phyloP scores from a whole-genome alignment of 768 basidiomycete genomes.

The Psilocybe cubensis region DNA sequence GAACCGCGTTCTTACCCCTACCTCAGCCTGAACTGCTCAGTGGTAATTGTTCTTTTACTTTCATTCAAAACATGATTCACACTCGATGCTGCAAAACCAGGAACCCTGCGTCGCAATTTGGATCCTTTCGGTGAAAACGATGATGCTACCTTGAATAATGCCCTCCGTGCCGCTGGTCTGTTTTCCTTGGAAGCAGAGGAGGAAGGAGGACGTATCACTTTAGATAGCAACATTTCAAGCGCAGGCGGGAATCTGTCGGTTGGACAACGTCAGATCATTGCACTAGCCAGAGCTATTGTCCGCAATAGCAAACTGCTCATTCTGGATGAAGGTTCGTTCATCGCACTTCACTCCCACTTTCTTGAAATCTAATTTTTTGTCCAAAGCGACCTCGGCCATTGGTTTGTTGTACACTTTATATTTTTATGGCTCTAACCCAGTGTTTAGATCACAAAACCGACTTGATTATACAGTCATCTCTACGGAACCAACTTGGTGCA shows the following conservation, averaged over 20 bases:
- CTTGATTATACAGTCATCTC: constrained; percentile 67
- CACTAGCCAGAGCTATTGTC: constrained; percentile 11
- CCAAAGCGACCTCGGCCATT: constrained; percentile 44
- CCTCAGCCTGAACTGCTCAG: constrained; percentile 49
- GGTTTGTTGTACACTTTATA: constrained; percentile 53
- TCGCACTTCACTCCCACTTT: too few relatives aligned
- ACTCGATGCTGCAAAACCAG: not conserved
- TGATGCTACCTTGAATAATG: constrained; percentile 44
- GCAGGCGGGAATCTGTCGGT: constrained; percentile 11
- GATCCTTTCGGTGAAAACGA: constrained; percentile 66
- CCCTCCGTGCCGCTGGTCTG: constrained; percentile 41
- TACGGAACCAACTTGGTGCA: constrained; percentile 62
- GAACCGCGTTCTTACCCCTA: not conserved
- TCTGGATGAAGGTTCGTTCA: constrained; percentile 10
- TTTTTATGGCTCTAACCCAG: constrained; percentile 36
- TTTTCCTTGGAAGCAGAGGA: constrained; percentile 42
- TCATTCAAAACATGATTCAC: not conserved
- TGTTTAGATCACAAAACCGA: constrained; percentile 59
- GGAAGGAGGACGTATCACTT: constrained; percentile 48
- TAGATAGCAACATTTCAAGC: constrained; percentile 39
- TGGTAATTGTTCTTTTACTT: constrained; percentile 22
- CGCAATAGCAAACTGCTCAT: constrained; percentile 13
- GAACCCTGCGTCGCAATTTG: constrained; percentile 62
- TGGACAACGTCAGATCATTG: constrained; percentile 13
- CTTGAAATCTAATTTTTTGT: too few relatives aligned